Conservation (phyloP, 1,139 yeast species). For the Groenewaldozyma sp. region DNA sequence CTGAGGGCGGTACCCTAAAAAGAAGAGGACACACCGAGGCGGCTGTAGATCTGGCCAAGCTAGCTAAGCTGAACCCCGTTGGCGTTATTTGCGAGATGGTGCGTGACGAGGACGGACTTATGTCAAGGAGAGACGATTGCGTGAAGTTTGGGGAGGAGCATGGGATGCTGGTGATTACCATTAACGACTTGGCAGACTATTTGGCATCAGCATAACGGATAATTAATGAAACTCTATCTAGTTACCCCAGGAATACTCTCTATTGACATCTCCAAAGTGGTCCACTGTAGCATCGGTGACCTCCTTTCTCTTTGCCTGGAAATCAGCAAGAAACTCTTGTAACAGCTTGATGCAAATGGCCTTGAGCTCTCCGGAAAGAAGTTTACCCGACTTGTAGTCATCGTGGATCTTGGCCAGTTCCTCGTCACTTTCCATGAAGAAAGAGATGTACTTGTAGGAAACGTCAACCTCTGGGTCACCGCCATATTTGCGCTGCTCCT, state of each 20-base stretch:
- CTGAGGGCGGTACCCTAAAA: constrained; percentile 65
- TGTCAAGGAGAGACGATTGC: constrained; percentile 93
- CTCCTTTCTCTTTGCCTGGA: constrained; percentile 67
- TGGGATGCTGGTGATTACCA: constrained; percentile 65
- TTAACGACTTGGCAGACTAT: constrained; percentile 63
- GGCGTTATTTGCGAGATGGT: constrained; percentile 93
- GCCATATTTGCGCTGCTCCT: constrained; percentile 82
- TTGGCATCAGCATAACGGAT: constrained; percentile 21
- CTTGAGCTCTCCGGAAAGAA: constrained; percentile 91
- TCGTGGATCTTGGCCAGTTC: constrained; percentile 54
- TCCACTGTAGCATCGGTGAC: constrained; percentile 62
- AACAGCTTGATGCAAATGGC: constrained; percentile 72
- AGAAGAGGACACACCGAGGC: constrained; percentile 99
- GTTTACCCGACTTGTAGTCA: constrained; percentile 68
- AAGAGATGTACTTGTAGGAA: constrained; percentile 83
- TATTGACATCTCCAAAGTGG: constrained; percentile 68
- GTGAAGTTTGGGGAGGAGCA: constrained; percentile 54
- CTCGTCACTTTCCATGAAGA: constrained; percentile 83
- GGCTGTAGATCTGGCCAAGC: constrained; percentile 73
- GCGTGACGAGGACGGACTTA: constrained; percentile 83
- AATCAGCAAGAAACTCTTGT: constrained; percentile 66
- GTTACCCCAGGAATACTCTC: constrained; percentile 65
- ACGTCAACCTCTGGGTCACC: constrained; percentile 97
- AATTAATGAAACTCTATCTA: background rate
- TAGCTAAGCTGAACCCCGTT: constrained; percentile 75